Evolutionary conservation across 2,329 filamentous ascomycete genomes (phyloP).

Genomic region (Cephalotrichum gorgonifer): DNA sequence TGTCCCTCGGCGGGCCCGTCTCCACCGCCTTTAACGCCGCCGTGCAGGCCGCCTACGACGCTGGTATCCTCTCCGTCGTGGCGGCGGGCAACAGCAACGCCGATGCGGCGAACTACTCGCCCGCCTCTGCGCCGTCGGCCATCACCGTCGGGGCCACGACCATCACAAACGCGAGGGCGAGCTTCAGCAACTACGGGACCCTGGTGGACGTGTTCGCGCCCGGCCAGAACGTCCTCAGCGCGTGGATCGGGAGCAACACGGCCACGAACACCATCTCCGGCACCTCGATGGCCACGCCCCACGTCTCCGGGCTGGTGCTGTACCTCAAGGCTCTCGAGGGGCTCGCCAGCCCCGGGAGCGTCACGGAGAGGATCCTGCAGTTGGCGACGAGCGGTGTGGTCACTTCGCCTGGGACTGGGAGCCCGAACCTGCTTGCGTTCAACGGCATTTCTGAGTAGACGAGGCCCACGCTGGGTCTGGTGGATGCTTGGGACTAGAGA

Average conservation of each 20-base stretch:
- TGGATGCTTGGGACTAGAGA: too few species aligned
- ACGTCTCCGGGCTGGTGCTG: constrained; percentile 6
- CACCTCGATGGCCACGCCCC: constrained; percentile 7
- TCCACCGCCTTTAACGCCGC: constrained; percentile 38
- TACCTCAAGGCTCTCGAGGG: constrained; percentile 24
- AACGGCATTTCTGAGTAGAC: constrained; percentile 29
- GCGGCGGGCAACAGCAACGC: constrained; percentile 29
- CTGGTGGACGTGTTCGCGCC: constrained; percentile 27
- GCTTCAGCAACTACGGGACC: constrained; percentile 34
- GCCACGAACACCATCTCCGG: constrained; percentile 5
- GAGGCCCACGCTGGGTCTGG: too few species aligned
- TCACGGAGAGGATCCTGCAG: constrained; percentile 34
- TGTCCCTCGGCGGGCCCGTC: constrained; percentile 30
- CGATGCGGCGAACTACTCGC: constrained; percentile 23
- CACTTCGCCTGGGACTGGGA: constrained; percentile 27
- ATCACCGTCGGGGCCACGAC: constrained; percentile 21
- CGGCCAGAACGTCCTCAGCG: constrained; percentile 23
- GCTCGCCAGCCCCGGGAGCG: constrained; percentile 27
- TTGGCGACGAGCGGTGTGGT: constrained; percentile 30
- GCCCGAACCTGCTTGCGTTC: constrained; percentile 43
- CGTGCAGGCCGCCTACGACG: constrained; percentile 29
- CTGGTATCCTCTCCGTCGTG: constrained; percentile 25
- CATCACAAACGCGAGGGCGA: constrained; percentile 24
- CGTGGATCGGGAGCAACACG: constrained; percentile 14
- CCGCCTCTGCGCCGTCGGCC: constrained; percentile 19